These are phyloP conservation scores for Metschnikowia peoriensis DNA, from an alignment of 805 yeast species.

Conservation along the genomic window DNA sequence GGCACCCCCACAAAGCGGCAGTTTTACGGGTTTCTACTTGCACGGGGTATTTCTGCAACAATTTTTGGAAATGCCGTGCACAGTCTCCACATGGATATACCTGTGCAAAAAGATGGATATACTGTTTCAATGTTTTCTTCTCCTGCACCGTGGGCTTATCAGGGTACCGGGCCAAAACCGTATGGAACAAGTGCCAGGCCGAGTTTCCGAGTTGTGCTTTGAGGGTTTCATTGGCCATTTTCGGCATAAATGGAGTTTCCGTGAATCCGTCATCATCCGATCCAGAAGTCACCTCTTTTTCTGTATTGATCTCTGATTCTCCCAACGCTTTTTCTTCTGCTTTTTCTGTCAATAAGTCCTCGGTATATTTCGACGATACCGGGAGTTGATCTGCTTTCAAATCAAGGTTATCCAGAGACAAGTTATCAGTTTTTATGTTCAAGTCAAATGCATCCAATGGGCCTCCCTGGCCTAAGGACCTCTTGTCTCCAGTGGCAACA, in stretches of 20 bases:
- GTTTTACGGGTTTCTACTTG: slow-evolving; percentile 71
- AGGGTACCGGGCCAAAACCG: slow-evolving; percentile 89
- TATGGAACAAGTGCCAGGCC: slow-evolving; percentile 88
- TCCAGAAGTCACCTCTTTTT: background rate
- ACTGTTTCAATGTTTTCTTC: slow-evolving; percentile 58
- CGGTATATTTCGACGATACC: slow-evolving; percentile 1
- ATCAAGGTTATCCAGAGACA: background rate
- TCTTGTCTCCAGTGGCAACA: slow-evolving; percentile 17
- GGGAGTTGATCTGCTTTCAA: background rate
- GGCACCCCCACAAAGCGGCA: slow-evolving; percentile 97
- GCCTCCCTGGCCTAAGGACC: slow-evolving; percentile 12
- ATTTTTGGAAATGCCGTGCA: slow-evolving; percentile 80
- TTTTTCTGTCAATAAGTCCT: slow-evolving; percentile 1
- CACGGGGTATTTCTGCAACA: slow-evolving; percentile 76
- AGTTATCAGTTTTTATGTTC: background rate
- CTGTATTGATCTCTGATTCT: background rate
- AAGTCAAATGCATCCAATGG: slow-evolving; percentile 1
- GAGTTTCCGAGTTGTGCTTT: slow-evolving; percentile 87
- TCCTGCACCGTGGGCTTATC: slow-evolving; percentile 70
- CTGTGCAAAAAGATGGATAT: slow-evolving; percentile 75
- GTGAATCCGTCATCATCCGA: slow-evolving; percentile 18
- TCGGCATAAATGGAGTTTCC: slow-evolving; percentile 77
- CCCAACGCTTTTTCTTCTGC: background rate
- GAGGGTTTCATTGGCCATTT: slow-evolving; percentile 83
- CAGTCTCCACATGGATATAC: slow-evolving; percentile 98